Evolutionary conservation across 2,329 filamentous ascomycete genomes (phyloP), one percentile per base, ranked within the genome.

Genomic region (Cylindrodendrum hubeiense): DNA sequence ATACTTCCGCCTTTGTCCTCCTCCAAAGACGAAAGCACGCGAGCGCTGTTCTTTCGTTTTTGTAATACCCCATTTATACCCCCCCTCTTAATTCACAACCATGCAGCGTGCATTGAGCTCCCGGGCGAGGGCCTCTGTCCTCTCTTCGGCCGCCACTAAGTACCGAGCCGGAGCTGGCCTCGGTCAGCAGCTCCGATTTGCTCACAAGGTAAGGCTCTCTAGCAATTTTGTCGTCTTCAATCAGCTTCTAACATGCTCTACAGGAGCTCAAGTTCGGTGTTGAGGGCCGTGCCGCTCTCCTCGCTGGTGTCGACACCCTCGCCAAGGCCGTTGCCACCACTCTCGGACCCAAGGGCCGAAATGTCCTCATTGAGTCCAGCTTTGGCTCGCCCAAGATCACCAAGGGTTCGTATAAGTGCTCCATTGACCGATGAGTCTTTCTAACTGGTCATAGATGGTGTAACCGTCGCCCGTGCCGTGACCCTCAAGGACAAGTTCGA

Each of bases 321-420:
- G 95, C 96, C 77, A 97, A 91, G 86, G 96, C 96, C 70, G 96
- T 99, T 70, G 93, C 95, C 71, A 97, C 95, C 68, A 99, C 96
- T 71, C 89, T 99, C 67, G 96, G 96, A 74, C 96, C 96, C 77
- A 99, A 99, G 89, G 96, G 96, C 82, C 91, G 96, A 80, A 99
- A 98, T 85, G 96, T 99, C 74, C 83, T 99, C 79, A 99, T 99
- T 75, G 96, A 99, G 87, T 98, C 95, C 69, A 94, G 93, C 87
- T 99, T 97, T 79, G 96, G 96, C 82, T 97, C 96, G 51, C 96
- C 96, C 77, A 99, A 99, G 90, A 99, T 99, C 84, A 99, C 96
- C 77, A 99, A 99, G 88, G 95, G 95, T 97, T 86, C 69, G 87
- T 72, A 34, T 21, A 64, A 46, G 30, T 41, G 54, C 33, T 15